Conservation (phyloP, 768 basidiomycete genomes). For the Kwoniella bestiolae region DNA sequence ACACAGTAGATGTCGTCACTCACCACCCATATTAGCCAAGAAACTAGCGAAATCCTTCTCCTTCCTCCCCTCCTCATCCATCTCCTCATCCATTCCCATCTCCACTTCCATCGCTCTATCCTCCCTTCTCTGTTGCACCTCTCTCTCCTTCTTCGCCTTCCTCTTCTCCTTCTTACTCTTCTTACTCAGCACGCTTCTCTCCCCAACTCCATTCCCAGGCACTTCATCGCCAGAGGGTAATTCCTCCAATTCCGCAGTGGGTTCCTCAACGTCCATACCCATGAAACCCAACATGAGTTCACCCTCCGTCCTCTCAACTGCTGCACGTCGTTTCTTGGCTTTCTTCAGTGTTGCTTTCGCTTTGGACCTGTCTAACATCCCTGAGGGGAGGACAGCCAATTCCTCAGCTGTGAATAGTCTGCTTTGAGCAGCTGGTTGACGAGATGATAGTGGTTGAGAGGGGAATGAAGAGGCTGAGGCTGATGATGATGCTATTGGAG, state of each 20-base stretch:
- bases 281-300: constrained; percentile 47
- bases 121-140: constrained; percentile 20
- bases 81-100: constrained; percentile 58
- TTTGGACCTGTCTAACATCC: constrained; percentile 47
- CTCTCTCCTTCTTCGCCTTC: constrained; percentile 38
- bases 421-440: constrained; percentile 3
- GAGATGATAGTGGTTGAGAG: background rate
- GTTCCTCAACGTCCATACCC: constrained; percentile 59
- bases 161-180: constrained; percentile 60
- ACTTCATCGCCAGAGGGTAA: background rate
- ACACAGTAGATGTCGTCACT: too few relatives aligned
- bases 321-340: constrained; percentile 44
- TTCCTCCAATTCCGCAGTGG: constrained; percentile 57
- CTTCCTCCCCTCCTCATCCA: constrained; percentile 52
- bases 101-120: constrained; percentile 1
- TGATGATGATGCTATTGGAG: background rate
- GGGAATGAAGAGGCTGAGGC: background rate
- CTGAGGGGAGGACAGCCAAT: constrained; percentile 46
- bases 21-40: constrained; percentile 50
- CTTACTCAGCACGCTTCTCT: constrained; percentile 35
- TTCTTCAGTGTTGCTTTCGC: constrained; percentile 54
- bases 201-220: constrained; percentile 48
- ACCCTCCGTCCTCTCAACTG: constrained; percentile 36
- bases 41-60: constrained; percentile 53
- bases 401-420: constrained; percentile 54